Evolutionary conservation across 2,329 filamentous ascomycete genomes (phyloP), one percentile per base, ranked within the genome.

Genomic region (Dactylellina parvicollis): DNA sequence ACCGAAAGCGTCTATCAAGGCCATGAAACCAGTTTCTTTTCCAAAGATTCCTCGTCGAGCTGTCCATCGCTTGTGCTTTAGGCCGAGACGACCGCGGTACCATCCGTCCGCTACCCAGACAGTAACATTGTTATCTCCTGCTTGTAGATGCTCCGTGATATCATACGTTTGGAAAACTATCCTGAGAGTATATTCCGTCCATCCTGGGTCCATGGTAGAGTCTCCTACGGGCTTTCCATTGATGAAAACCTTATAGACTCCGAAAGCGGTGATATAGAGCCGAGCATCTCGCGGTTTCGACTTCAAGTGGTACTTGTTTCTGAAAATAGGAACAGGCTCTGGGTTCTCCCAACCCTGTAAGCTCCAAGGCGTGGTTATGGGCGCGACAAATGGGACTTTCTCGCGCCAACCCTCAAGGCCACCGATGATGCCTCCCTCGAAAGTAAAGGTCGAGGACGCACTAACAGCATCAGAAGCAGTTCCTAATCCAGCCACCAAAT

Each of bases 11-110:
- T 65, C 44, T 9, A 72, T 52, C 10, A 72, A 24, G 2, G 67
- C 59, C 67, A 72, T 59, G 30, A 72, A 72, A 0, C 67, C 67
- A 1, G 67, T 72, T 20, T 72, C 59, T 22, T 65, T 72, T 10
- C 67, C 67, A 30, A 65, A 72, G 1, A 65, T 65, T 46, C 67
- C 67, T 65, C 67, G 36, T 54, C 52, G 36, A 22, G 67, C 67
- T 4, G 57, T 54, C 67, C 67, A 72, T 10, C 67, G 44, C 16
- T 72, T 54, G 49, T 59, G 44, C 12, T 34, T 46, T 18, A 67
- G 62, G 2, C 62, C 62, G 10, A 72, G 30, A 9, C 67, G 67
- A 9, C 67, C 67, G 28, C 67, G 67, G 30, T 72, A 72, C 67
- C 67, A 72, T 1, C 67, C 67, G 14, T 72, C 67, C 9, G 67